Conservation (phyloP, 257 asterid species). For the Prunella vulgaris region DNA sequence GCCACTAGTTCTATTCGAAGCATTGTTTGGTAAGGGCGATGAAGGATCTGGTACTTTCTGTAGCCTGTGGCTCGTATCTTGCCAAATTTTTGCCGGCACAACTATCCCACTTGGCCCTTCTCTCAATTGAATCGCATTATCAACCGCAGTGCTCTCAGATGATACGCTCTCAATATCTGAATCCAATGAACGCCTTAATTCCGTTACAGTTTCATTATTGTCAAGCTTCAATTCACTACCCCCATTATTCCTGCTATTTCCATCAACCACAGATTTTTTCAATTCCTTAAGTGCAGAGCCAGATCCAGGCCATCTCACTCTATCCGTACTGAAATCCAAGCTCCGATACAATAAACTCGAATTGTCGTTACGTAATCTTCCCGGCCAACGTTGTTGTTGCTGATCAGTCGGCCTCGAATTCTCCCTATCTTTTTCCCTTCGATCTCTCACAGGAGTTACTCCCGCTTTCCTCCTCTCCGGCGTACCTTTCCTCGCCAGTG, state of each 20-base stretch:
- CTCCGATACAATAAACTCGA: slow-evolving; percentile 52
- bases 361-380: slow-evolving; percentile 55
- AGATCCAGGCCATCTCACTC: slow-evolving; percentile 47
- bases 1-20: slow-evolving; percentile 21
- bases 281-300: slow-evolving; percentile 26
- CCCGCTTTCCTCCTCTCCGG: slow-evolving; percentile 64
- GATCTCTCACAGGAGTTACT: slow-evolving; percentile 54
- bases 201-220: slow-evolving; percentile 25
- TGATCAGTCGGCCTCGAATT: slow-evolving; percentile 57
- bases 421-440: slow-evolving; percentile 36
- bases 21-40: slow-evolving; percentile 42
- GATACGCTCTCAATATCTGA: slow-evolving; percentile 69
- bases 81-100: slow-evolving; percentile 60
- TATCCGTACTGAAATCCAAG: slow-evolving; percentile 54
- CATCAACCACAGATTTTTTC: slow-evolving; percentile 39
- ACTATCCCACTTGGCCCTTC: slow-evolving; percentile 48
- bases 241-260: slow-evolving; percentile 24
- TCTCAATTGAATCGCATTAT: slow-evolving; percentile 31
- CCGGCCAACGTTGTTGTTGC: slow-evolving; percentile 73
- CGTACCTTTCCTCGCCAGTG: slow-evolving; percentile 50
- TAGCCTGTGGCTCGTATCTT: slow-evolving; percentile 38
- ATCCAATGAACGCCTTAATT: slow-evolving; percentile 31
- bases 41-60: slow-evolving; percentile 39
- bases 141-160: slow-evolving; percentile 41
- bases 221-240: slow-evolving; percentile 28